Evolutionary conservation across 2,329 filamentous ascomycete genomes (phyloP), one percentile per base, ranked within the genome.

Genomic region (Diaporthe sp.): DNA sequence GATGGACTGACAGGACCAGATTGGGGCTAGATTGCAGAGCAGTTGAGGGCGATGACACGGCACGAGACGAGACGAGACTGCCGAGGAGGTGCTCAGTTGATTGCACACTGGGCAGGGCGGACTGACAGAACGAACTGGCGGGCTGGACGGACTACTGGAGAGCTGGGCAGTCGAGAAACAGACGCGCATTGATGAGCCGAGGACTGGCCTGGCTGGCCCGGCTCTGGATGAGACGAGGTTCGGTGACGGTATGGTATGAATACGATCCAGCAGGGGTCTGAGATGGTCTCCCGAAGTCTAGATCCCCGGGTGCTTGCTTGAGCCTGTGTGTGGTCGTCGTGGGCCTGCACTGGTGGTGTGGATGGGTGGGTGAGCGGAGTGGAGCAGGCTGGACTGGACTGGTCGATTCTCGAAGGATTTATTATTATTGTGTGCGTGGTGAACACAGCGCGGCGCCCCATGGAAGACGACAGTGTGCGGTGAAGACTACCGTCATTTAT

Each of bases 271-370:
- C 65, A 72, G 74, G 68, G 73, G 58, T n/a, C 15, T 39, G 39
- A 28, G 37, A 51, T 31, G 73, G 49, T 75, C 73, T 72, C 34
- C 46, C 58, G 73, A 51, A 75, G 70, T 75, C 74, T 75, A 75
- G 74, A 75, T 65, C 61, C n/a, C 34, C 37, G 34, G 72, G 39
- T 49, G 72, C 34, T 70, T 51, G 39, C 37, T 53, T 71, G 70
- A 75, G 51, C 70, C 22, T 58, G 74, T 68, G 70, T 60, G 58
- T 53, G 37, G 57, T 28, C 25, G 42, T 51, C 62, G 62, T 67
- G 10, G 44, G 44, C 62, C 42, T 34, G 60, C 60, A 65, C 39
- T n/a, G 42, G 62, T 31, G 17, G 25, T 42, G 42, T 37, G 61
- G 15, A 22, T 12, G 44, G 62, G n/a, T 68, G 65, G 65, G 25